phyloP scores from a whole-genome alignment of 371 early-diverging fungal species.

The Mortierella sp. region DNA sequence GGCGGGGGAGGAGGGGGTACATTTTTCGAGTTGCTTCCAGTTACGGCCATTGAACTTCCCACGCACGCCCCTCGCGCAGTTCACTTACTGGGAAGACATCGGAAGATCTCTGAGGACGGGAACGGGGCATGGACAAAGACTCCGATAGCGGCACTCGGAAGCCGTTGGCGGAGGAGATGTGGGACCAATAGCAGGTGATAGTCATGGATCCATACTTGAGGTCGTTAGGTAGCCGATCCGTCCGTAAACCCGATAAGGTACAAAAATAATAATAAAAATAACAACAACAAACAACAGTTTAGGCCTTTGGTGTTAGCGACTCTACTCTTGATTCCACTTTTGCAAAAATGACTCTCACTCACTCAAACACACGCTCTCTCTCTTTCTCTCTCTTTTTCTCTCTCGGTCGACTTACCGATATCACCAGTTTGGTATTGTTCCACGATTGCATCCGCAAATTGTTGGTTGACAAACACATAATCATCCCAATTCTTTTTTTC shows the following conservation, averaged over 20 bases:
- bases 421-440: slow-evolving; percentile 85
- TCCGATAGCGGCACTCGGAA: slow-evolving; percentile 89
- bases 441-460: slow-evolving; percentile 85
- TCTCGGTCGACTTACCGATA: slow-evolving; percentile 84
- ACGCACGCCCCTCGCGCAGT: too few species aligned
- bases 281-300: too few species aligned
- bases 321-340: too few species aligned
- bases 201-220: slow-evolving; percentile 96
- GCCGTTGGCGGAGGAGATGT: slow-evolving; percentile 77
- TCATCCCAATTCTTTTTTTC: slow-evolving; percentile 85
- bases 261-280: not conserved
- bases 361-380: too few species aligned
- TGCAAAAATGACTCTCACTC: too few species aligned
- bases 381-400: too few species aligned
- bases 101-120: slow-evolving; percentile 93
- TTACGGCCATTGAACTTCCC: too few species aligned
- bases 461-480: slow-evolving; percentile 87
- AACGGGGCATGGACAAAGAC: slow-evolving; percentile 99
- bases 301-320: not conserved
- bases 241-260: not conserved
- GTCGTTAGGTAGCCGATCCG: not conserved
- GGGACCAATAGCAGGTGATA: slow-evolving; percentile 96
- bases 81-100: slow-evolving; percentile 87
- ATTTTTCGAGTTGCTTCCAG: too few species aligned
- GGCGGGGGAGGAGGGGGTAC: not conserved